phyloP scores from a whole-genome alignment of 2,329 filamentous ascomycete species.

The Endoconidiophora laricicola region DNA sequence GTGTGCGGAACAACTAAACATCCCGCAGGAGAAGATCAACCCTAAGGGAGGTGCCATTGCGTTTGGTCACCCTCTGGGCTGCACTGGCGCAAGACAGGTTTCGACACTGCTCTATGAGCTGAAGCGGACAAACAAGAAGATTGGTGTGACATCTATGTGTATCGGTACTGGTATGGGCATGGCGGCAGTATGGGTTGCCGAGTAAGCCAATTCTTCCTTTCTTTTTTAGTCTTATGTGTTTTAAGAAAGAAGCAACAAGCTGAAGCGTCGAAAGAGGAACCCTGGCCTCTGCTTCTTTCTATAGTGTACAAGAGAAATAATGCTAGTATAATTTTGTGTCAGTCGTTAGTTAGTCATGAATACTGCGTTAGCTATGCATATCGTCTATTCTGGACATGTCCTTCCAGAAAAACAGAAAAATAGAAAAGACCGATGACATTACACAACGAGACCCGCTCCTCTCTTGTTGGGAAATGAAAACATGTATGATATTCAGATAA shows the following conservation, averaged over 20 bases:
- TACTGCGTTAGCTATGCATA: too few relatives aligned
- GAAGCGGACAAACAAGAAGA: conserved; percentile 63
- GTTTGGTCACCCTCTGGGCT: conserved; percentile 87
- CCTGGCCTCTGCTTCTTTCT: too few relatives aligned
- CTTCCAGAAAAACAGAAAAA: not conserved
- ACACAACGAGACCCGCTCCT: not conserved
- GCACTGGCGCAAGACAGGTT: conserved; percentile 86
- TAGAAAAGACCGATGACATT: not conserved
- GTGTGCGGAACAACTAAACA: conserved; percentile 74
- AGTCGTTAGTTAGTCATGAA: not conserved
- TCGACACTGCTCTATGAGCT: conserved; percentile 84
- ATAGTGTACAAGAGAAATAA: too few relatives aligned
- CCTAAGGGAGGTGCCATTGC: conserved; percentile 94
- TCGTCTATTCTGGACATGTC: too few relatives aligned
- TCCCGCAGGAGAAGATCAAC: conserved; percentile 80
- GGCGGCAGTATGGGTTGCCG: conserved; percentile 90
- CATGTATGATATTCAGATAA: not conserved
- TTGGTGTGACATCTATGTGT: conserved; percentile 93
- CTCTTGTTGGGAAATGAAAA: not conserved
- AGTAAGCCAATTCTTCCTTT: conserved; percentile 33
- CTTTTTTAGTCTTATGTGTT: too few relatives aligned
- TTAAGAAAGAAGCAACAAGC: not conserved
- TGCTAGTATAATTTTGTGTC: not conserved
- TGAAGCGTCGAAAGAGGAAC: not conserved
- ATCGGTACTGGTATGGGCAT: conserved; percentile 95